Evolutionary conservation across 2,329 filamentous ascomycete species (phyloP).

Genomic region (Colletotrichum gigasporum): DNA sequence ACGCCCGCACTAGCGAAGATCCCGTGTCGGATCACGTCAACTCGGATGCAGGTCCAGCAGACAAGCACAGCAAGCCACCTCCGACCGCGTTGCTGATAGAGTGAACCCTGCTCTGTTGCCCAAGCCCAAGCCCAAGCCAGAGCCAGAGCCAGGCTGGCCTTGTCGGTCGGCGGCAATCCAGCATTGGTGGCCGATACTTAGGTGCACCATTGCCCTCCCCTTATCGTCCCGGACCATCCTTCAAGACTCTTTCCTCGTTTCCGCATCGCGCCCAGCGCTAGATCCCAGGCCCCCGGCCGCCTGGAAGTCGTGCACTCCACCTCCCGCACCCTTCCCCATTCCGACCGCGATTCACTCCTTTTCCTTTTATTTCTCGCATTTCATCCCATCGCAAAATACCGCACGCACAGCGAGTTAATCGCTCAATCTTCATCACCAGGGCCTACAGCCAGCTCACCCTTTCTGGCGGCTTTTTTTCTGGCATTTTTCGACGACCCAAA

Average conservation of each 20-base stretch:
- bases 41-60: slow-evolving; percentile 35
- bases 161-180: slow-evolving; percentile 17
- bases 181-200: slow-evolving; percentile 23
- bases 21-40: slow-evolving; percentile 33
- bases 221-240: slow-evolving; percentile 1
- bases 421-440: neutral
- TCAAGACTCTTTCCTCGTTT: slow-evolving; percentile 7
- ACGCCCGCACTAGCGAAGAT: slow-evolving; percentile 38
- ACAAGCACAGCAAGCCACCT: slow-evolving; percentile 28
- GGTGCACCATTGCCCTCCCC: slow-evolving; percentile 9
- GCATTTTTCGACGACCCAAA: neutral
- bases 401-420: neutral
- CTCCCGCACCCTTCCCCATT: slow-evolving; percentile 12
- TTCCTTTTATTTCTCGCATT: slow-evolving; percentile 1
- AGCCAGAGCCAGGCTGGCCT: slow-evolving; percentile 26
- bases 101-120: slow-evolving; percentile 14
- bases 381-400: slow-evolving; percentile 10
- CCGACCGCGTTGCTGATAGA: slow-evolving; percentile 13
- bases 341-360: slow-evolving; percentile 29
- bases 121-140: slow-evolving; percentile 23
- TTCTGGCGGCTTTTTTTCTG: neutral
- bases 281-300: slow-evolving; percentile 30
- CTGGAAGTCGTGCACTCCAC: slow-evolving; percentile 23
- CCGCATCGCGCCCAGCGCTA: slow-evolving; percentile 26
- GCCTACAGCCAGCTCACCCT: neutral